These are phyloP conservation scores for Agaricus bisporus DNA, from an alignment of 768 basidiomycete genomes.

Conservation along the genomic window DNA sequence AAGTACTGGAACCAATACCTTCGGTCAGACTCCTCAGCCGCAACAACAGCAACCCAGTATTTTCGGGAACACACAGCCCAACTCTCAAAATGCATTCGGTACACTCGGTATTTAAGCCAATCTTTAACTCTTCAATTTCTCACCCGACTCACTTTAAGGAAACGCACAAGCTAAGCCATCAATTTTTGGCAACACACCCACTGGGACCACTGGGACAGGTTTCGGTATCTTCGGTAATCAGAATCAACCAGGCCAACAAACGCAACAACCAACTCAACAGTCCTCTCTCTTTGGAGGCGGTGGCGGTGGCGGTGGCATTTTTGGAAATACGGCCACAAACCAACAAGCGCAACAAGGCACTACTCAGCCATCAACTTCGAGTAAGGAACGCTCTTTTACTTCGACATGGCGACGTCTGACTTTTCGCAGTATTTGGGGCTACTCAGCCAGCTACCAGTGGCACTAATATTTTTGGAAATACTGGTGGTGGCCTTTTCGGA, in stretches of 20 bases:
- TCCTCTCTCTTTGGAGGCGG: constrained; percentile 13
- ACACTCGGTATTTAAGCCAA: constrained; percentile 24
- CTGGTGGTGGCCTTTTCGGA: constrained; percentile 7
- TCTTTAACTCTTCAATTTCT: neutral
- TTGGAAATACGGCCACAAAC: constrained; percentile 10
- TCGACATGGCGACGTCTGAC: neutral
- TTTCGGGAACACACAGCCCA: constrained; percentile 26
- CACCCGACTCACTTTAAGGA: constrained; percentile 9
- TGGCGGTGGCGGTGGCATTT: constrained; percentile 3
- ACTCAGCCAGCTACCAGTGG: constrained; percentile 10
- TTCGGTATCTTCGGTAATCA: constrained; percentile 31
- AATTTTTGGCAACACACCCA: constrained; percentile 28
- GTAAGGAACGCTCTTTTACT: constrained; percentile 8
- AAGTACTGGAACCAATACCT: constrained; percentile 16
- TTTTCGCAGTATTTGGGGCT: constrained; percentile 15
- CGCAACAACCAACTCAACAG: constrained; percentile 27
- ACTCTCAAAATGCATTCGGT: constrained; percentile 31
- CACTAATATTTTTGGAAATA: constrained; percentile 7
- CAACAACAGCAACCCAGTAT: constrained; percentile 26
- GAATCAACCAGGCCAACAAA: constrained; percentile 20
- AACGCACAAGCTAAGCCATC: constrained; percentile 19
- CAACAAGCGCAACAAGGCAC: constrained; percentile 15
- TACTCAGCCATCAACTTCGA: constrained; percentile 14
- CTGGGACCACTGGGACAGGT: constrained; percentile 18
- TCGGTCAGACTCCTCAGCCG: constrained; percentile 17